These are phyloP conservation scores for Jamesozyma lodderae DNA, from an alignment of 805 yeast genomes.

Conservation along the genomic window DNA sequence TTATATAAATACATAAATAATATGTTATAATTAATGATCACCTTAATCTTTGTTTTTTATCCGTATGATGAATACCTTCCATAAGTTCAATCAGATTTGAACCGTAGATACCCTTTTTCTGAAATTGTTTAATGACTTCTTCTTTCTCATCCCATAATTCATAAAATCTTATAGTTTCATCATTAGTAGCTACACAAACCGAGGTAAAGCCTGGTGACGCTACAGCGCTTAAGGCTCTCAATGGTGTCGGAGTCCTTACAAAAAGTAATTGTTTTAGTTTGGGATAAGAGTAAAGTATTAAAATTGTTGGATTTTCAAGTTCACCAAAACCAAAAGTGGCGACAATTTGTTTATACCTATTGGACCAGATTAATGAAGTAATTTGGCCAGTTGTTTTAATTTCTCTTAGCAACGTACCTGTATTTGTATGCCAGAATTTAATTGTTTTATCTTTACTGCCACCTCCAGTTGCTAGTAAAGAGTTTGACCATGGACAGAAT, in stretches of 20 bases:
- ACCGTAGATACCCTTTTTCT: slow-evolving; percentile 41
- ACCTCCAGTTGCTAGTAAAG: slow-evolving; percentile 82
- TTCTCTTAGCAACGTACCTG: slow-evolving; percentile 62
- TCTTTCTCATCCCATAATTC: slow-evolving; percentile 51
- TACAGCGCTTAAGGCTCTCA: slow-evolving; percentile 59
- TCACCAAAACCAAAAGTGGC: slow-evolving; percentile 80
- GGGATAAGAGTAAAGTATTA: slow-evolving; percentile 63
- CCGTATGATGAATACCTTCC: slow-evolving; percentile 39
- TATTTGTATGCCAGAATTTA: slow-evolving; percentile 75
- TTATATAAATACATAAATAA: not conserved
- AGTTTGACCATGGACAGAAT: slow-evolving; percentile 83
- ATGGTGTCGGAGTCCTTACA: slow-evolving; percentile 41
- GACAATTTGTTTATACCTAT: slow-evolving; percentile 49
- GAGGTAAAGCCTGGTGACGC: slow-evolving; percentile 54
- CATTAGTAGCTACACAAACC: slow-evolving; percentile 69
- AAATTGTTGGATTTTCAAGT: slow-evolving; percentile 39
- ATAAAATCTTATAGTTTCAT: slow-evolving; percentile 68
- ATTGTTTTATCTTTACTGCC: slow-evolving; percentile 76
- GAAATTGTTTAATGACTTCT: slow-evolving; percentile 31
- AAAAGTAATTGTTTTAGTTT: slow-evolving; percentile 39
- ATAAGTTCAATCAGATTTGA: slow-evolving; percentile 48
- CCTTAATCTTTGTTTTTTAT: not conserved
- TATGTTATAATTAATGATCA: not conserved
- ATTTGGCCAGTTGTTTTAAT: slow-evolving; percentile 60
- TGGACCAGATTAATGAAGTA: slow-evolving; percentile 74